Evolutionary conservation across 108 stramenopile genomes (phyloP).

Genomic region (Pseudonitzschia pungens): DNA sequence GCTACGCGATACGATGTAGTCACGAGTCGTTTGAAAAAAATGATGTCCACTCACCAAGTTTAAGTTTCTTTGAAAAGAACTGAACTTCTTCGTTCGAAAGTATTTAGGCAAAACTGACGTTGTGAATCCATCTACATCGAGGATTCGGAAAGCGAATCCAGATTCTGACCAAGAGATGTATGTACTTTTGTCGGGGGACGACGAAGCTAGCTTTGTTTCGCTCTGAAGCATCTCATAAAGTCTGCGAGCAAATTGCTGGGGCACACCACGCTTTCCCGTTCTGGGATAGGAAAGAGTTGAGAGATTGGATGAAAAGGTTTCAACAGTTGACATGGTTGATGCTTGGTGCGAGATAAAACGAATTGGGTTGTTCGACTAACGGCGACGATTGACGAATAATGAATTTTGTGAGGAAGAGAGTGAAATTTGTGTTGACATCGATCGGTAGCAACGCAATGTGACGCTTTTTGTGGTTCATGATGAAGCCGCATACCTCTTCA

Average conservation of each 20-base stretch:
- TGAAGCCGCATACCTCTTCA: neutral
- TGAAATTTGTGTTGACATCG: neutral
- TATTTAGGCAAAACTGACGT: slow-evolving; percentile 73
- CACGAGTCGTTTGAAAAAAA: neutral
- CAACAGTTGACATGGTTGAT: slow-evolving; percentile 8
- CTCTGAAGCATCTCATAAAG: slow-evolving; percentile 81
- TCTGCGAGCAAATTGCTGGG: slow-evolving; percentile 83
- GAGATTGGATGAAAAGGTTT: slow-evolving; percentile 19
- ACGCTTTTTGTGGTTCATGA: slow-evolving; percentile 14
- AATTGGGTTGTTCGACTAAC: neutral
- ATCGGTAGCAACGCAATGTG: neutral
- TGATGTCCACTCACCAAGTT: slow-evolving; percentile 74
- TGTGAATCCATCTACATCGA: slow-evolving; percentile 69
- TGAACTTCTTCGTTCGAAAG: slow-evolving; percentile 90
- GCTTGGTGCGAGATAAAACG: neutral
- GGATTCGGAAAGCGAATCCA: slow-evolving; percentile 82
- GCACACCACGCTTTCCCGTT: slow-evolving; percentile 85
- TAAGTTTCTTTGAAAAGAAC: slow-evolving; percentile 90
- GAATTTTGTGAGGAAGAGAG: neutral
- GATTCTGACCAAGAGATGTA: slow-evolving; percentile 71
- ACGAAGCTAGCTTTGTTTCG: slow-evolving; percentile 43
- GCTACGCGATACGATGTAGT: neutral
- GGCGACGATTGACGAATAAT: neutral
- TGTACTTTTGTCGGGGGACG: slow-evolving; percentile 13
- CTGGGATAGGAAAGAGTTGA: slow-evolving; percentile 53